Base-by-base conservation (phyloP, 768 basidiomycete species). In the Sporobolomyces roseus region DNA sequence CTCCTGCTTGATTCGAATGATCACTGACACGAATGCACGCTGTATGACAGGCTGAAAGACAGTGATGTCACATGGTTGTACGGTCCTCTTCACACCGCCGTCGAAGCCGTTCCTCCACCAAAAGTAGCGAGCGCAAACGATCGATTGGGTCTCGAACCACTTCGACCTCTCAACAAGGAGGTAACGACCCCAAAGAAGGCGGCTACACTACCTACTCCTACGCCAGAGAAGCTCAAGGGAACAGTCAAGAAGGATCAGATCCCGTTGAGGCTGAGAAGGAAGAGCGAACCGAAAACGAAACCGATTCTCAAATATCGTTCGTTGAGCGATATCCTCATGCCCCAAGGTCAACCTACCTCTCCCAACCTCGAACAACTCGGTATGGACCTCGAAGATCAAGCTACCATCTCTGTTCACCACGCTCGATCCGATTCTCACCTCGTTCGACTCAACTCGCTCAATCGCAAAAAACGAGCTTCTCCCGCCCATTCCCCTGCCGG, bases 61-160 rank as follows among this genome's bases (percentile, higher is more conserved):
- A 93, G 90, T 9, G 94, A 99, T 78, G 94, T 98, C 46, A 99
- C 96, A 2, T 99, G 94, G 94, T 85, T 99, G 1, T 98, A 99
- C 76, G 94, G 94, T 0, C 94, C 94, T 27, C 82, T 99, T 0
- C 94, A 99, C 78, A 91, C 92, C 1, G 91, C 91, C n/a, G 86
- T 87, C 51, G 91, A 91, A 73, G 89, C 88, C 80, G 83, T 86
- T 5, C 88, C 87, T 17, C 85, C 86, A 0, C 84, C 86, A 2
- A 86, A 85, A 76, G 83, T 78, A 16, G 77, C 81, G 30, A 79
- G 80, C 13, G 78, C 82, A 63, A 83, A 80, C 72, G 83, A 85
- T 66, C 77, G 82, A 19, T 81, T 86, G 50, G 84, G 84, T 73
- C 83, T 87, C 69, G 80, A 80, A 50, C 60, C 70, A 27, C 67